These are phyloP conservation scores for Myxozyma mucilagina DNA, from an alignment of 805 yeast genomes.

Conservation along the genomic window DNA sequence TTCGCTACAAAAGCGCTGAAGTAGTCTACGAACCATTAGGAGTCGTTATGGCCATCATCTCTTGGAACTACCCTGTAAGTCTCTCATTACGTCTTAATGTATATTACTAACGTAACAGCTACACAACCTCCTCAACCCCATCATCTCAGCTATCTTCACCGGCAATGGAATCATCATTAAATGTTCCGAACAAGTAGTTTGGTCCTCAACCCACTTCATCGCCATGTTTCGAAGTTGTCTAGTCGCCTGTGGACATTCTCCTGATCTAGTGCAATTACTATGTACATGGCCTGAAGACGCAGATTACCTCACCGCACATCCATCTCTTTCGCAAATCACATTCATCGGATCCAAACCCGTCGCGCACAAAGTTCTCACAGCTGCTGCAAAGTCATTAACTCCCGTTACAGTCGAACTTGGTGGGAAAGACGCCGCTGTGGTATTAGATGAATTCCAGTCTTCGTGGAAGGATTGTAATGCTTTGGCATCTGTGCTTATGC, in stretches of 20 bases:
- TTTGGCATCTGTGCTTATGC: constrained; percentile 75
- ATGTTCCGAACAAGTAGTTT: constrained; percentile 93
- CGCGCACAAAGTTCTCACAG: constrained; percentile 79
- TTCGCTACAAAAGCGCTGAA: constrained; percentile 86
- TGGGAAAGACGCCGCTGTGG: constrained; percentile 90
- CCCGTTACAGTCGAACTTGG: constrained; percentile 97
- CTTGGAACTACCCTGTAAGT: constrained; percentile 87
- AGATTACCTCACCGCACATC: constrained; percentile 80
- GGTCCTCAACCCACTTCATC: constrained; percentile 85
- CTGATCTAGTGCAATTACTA: constrained; percentile 80
- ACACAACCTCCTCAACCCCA: constrained; percentile 90
- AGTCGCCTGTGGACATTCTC: constrained; percentile 71
- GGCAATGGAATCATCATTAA: constrained; percentile 91
- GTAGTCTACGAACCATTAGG: constrained; percentile 92
- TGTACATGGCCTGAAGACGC: constrained; percentile 90
- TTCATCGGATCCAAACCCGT: constrained; percentile 96
- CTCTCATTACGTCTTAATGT: neutral
- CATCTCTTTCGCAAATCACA: constrained; percentile 81
- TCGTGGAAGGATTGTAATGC: constrained; percentile 42
- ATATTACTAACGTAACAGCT: constrained; percentile 42
- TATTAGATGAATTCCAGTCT: constrained; percentile 63
- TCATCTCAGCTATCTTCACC: constrained; percentile 82
- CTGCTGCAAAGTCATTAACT: constrained; percentile 83
- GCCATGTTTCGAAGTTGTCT: constrained; percentile 71
- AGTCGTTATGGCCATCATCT: constrained; percentile 83